Evolutionary conservation across 768 basidiomycete species (phyloP).

Genomic region (Xerocomellus intermedius): DNA sequence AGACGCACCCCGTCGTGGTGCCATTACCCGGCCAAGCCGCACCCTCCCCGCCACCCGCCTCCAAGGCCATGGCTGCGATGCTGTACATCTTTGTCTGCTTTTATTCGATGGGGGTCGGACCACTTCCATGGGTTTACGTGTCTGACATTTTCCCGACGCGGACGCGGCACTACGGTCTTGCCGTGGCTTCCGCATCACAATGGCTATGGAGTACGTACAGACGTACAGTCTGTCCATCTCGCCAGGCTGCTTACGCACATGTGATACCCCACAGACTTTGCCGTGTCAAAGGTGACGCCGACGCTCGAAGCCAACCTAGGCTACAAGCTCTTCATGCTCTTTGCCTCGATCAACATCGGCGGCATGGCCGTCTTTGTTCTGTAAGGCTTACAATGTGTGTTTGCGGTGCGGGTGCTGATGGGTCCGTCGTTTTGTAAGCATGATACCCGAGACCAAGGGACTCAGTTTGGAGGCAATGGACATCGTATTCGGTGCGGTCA

Average conservation of each 20-base stretch:
- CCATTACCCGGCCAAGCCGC: slow-evolving; percentile 41
- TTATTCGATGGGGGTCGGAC: slow-evolving; percentile 87
- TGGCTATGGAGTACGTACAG: slow-evolving; percentile 72
- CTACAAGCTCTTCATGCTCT: slow-evolving; percentile 77
- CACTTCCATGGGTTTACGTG: slow-evolving; percentile 65
- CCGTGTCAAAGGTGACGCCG: slow-evolving; percentile 70
- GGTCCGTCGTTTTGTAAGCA: slow-evolving; percentile 24
- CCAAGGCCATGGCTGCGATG: slow-evolving; percentile 82
- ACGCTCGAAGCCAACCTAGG: slow-evolving; percentile 58
- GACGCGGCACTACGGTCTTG: slow-evolving; percentile 78
- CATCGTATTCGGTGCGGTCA: slow-evolving; percentile 57
- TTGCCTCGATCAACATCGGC: slow-evolving; percentile 68
- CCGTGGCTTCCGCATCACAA: slow-evolving; percentile 72
- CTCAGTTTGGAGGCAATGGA: slow-evolving; percentile 56
- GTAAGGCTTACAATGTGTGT: slow-evolving; percentile 34
- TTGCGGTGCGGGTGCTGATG: neutral
- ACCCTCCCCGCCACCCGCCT: slow-evolving; percentile 45
- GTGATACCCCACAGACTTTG: slow-evolving; percentile 49
- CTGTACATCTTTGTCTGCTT: slow-evolving; percentile 86
- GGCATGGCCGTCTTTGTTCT: slow-evolving; percentile 68
- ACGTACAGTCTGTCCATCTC: neutral
- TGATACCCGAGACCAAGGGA: slow-evolving; percentile 65
- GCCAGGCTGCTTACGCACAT: neutral
- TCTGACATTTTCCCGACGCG: slow-evolving; percentile 87
- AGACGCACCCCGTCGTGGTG: slow-evolving; percentile 60